Percentiles rank a stretch among this genome's conserved stretches.
Conservation (phyloP, 768 basidiomycete genomes). For the Pleurotus platypus region DNA sequence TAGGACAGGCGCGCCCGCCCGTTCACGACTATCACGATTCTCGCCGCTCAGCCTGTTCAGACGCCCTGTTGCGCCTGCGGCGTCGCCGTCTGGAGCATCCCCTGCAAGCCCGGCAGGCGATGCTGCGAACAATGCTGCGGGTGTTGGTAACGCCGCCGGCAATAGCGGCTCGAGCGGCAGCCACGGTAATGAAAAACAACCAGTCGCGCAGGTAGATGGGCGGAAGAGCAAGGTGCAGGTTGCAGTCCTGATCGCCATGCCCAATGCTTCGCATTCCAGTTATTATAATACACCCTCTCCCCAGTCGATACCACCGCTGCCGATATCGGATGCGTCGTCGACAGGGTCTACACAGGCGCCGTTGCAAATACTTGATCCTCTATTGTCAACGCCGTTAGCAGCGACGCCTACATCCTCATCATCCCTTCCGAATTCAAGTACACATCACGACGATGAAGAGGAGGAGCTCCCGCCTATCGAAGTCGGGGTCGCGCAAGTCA, state of each 20-base stretch:
- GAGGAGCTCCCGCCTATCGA: slow-evolving; percentile 22
- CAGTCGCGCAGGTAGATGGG: slow-evolving; percentile 9
- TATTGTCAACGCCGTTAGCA: slow-evolving; percentile 4
- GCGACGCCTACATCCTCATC: slow-evolving; percentile 4
- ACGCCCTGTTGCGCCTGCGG: not conserved
- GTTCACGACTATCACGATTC: slow-evolving; percentile 7
- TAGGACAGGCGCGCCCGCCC: not conserved
- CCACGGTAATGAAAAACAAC: not conserved
- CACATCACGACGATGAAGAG: slow-evolving; percentile 12
- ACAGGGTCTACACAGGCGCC: not conserved
- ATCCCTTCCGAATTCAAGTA: not conserved
- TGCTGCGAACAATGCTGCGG: no score
- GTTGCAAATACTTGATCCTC: not conserved
- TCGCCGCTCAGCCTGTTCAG: slow-evolving; percentile 5
- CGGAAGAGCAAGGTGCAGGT: slow-evolving; percentile 24
- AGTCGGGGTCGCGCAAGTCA: slow-evolving; percentile 22
- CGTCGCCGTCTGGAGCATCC: slow-evolving; percentile 11
- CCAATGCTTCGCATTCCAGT: slow-evolving; percentile 14
- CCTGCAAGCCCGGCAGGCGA: not conserved
- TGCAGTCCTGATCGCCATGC: slow-evolving; percentile 45
- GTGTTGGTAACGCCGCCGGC: not conserved
- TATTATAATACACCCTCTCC: slow-evolving; percentile 1
- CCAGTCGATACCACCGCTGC: not conserved
- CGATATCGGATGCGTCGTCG: not conserved
- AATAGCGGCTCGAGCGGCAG: not conserved